Evolutionary conservation across 345 rosid genomes (phyloP), one percentile per base, ranked within the genome.

Genomic region (Citrus hindsii): DNA sequence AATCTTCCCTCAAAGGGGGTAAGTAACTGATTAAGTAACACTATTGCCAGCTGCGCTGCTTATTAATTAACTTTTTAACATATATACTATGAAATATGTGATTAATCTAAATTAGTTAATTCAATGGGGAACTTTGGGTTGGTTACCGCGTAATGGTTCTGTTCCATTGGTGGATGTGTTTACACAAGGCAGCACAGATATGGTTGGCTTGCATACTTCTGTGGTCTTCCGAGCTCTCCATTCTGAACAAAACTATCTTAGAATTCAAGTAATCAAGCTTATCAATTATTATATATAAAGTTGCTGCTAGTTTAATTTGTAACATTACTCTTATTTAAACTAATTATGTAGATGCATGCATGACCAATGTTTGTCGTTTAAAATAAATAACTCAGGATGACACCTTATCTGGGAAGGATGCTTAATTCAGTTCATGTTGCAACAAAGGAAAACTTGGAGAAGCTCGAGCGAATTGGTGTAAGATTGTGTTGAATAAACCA

Each of bases 101-200:
- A n/a, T n/a, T 9, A 40, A 40, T 10, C 13, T 9, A 40, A 2
- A 40, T 40, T 40, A 40, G 48, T 40, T 40, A 40, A 40, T 40
- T 40, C 48, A 9, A 19, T 88, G 91, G 88, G 89, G 91, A 1
- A 10, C 81, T 10, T 38, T 85, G 63, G 88, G 90, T 19, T 88
- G 90, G 91, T 64, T 81, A 59, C 33, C 40, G 63, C 38, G 69
- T 12, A 73, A 76, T 3, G 68, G 83, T 4, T 82, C 83, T 4
- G 42, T 68, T 16, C 90, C 90, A 0, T 25, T 88, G 58, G 76
- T 85, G 24, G 88, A 90, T 76, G 81, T 70, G 2, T 88, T 88
- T n/a, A 88, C 70, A n/a, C 88, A 81, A 69, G 87, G 90, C 9
- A 85, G 89, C n/a, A 75, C 83, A 0, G 90, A 86, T 71, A 81